Evolutionary conservation across 1,284 basidiomycete genomes (phyloP).

Genomic region (Tremellales sp.): DNA sequence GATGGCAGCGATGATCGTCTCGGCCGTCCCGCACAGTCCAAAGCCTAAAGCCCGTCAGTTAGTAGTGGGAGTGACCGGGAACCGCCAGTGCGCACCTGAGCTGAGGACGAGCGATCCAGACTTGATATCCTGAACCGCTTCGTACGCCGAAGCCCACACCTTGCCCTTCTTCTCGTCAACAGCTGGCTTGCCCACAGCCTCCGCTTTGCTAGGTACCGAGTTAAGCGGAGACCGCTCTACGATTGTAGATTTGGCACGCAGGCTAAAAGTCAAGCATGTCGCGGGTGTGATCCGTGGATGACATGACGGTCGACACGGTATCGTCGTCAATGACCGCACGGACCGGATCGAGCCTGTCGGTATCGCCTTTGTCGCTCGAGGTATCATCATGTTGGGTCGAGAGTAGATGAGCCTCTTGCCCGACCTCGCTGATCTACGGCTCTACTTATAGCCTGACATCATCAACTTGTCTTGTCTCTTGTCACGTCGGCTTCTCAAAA

Average conservation of each 20-base stretch:
- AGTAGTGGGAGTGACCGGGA: neutral
- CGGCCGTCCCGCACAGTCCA: conserved; percentile 52
- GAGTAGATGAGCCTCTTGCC: no score
- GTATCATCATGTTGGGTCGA: no score
- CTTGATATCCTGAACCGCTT: conserved; percentile 76
- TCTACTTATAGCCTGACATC: no score
- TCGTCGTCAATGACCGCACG: no score
- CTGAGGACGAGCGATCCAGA: conserved; percentile 72
- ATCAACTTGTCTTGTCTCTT: no score
- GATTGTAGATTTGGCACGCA: neutral
- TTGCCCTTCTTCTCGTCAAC: conserved; percentile 52
- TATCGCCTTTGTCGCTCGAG: no score
- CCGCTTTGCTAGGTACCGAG: conserved; percentile 21
- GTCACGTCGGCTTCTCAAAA: no score
- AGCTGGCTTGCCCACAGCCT: conserved; percentile 17
- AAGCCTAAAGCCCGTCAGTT: conserved; percentile 27
- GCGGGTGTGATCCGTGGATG: no score
- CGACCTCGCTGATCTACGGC: no score
- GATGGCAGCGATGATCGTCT: conserved; percentile 80
- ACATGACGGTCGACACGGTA: no score
- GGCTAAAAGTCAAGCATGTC: no score
- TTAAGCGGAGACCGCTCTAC: neutral
- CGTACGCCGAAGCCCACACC: conserved; percentile 71
- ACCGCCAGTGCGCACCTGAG: conserved; percentile 59
- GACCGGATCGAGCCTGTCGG: no score